Conservation (phyloP, 148 eudicot genomes). For the Heliamphora exappendiculata region DNA sequence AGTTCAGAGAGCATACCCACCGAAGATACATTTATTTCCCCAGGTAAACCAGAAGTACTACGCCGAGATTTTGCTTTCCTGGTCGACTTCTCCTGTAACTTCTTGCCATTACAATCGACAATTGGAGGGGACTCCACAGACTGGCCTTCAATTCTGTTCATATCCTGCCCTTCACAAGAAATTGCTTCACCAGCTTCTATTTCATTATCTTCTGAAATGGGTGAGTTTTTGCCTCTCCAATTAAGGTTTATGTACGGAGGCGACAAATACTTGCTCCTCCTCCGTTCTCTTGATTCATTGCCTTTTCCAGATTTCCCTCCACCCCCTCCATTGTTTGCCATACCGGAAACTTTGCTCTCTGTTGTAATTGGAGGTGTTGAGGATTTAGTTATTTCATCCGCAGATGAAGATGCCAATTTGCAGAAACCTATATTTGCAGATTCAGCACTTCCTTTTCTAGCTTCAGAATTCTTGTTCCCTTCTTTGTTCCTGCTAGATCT, state of each 20-base stretch:
- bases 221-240: constrained; percentile 15
- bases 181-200: constrained; percentile 12
- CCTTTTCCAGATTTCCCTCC: constrained; percentile 30
- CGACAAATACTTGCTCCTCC: constrained; percentile 75
- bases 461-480: constrained; percentile 12
- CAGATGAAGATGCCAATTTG: constrained; percentile 10
- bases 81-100: constrained; percentile 19
- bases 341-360: constrained; percentile 8
- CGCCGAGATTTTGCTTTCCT: constrained; percentile 23
- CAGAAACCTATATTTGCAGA: constrained; percentile 10
- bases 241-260: constrained; percentile 41
- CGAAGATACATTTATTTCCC: constrained; percentile 32
- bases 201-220: constrained; percentile 20
- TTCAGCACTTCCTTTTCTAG: constrained; percentile 12
- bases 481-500: neutral
- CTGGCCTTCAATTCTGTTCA: constrained; percentile 9
- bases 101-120: constrained; percentile 25
- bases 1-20: constrained; percentile 56
- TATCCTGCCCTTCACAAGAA: neutral
- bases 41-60: constrained; percentile 12
- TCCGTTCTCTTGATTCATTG: constrained; percentile 47
- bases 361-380: constrained; percentile 12
- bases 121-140: constrained; percentile 15
- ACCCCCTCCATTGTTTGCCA: constrained; percentile 17
- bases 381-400: constrained; percentile 9